Conservation (phyloP, 2,329 filamentous ascomycete species). For the Stachybotrys echinatus region DNA sequence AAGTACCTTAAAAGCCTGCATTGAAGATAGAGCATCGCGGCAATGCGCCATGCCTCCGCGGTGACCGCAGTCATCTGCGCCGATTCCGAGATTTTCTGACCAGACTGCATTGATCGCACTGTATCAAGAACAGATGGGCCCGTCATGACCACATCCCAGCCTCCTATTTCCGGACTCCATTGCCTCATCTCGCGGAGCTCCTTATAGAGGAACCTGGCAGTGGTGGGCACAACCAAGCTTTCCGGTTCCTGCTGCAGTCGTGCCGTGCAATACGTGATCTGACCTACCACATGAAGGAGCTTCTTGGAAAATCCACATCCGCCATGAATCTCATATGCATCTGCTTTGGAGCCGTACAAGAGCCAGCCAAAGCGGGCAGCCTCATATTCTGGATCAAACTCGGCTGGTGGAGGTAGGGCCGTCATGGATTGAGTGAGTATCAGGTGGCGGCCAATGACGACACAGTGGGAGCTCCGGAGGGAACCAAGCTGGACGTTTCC, state of each 20-base stretch:
- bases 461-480: constrained; percentile 29
- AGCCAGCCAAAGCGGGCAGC: constrained; percentile 31
- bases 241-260: constrained; percentile 25
- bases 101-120: constrained; percentile 18
- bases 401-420: constrained; percentile 17
- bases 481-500: constrained; percentile 26
- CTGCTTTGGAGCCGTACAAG: constrained; percentile 26
- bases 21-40: constrained; percentile 31
- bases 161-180: constrained; percentile 20
- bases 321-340: constrained; percentile 32
- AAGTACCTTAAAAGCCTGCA: constrained; percentile 33
- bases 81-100: constrained; percentile 18
- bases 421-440: constrained; percentile 35
- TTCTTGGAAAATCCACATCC: constrained; percentile 36
- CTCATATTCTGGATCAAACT: constrained; percentile 21
- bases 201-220: constrained; percentile 17
- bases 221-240: constrained; percentile 23
- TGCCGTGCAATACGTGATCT: constrained; percentile 30
- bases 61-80: constrained; percentile 33
- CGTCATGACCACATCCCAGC: constrained; percentile 13
- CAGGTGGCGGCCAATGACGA: constrained; percentile 32
- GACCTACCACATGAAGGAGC: constrained; percentile 29
- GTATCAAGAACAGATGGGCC: constrained; percentile 17
- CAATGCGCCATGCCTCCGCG: constrained; percentile 35
- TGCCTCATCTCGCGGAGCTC: constrained; percentile 26